These are phyloP conservation scores for Triangularia setosa DNA, from an alignment of 2,329 filamentous ascomycete genomes.

Conservation along the genomic window DNA sequence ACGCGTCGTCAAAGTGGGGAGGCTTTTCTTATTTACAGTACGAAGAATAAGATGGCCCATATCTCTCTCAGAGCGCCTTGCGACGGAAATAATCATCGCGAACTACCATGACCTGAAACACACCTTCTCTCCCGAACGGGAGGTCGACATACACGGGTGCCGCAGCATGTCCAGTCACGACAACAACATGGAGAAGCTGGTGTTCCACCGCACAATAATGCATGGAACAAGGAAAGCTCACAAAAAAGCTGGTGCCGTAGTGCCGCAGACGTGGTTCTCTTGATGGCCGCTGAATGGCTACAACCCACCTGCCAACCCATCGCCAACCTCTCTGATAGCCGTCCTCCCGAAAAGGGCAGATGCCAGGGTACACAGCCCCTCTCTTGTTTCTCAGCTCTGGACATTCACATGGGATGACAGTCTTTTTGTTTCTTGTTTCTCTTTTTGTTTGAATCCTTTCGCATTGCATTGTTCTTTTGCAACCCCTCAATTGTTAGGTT, in stretches of 20 bases:
- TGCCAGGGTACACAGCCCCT: background rate
- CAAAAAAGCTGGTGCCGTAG: background rate
- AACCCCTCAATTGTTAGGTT: background rate
- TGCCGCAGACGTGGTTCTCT: background rate
- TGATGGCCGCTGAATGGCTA: background rate
- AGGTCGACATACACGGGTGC: background rate
- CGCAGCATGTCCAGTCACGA: background rate
- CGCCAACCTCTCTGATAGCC: background rate
- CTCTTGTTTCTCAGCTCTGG: background rate
- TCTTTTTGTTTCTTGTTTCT: constrained; percentile 4
- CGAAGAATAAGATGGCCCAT: background rate
- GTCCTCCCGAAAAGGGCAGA: background rate
- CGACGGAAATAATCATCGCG: background rate
- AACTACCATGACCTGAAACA: background rate
- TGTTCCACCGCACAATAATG: background rate
- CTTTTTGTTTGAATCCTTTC: background rate
- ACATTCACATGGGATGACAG: background rate
- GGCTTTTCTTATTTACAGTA: background rate
- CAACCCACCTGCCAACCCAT: background rate
- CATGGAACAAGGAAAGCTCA: background rate
- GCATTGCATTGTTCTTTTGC: background rate
- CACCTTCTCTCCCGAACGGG: background rate
- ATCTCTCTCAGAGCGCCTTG: background rate
- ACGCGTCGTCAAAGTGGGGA: background rate
- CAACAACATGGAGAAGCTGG: background rate